Percentiles rank a stretch among this genome's conserved stretches.
Evolutionary conservation across 371 early-diverging fungal species (phyloP).

Genomic region (Lichtheimia ramosa): DNA sequence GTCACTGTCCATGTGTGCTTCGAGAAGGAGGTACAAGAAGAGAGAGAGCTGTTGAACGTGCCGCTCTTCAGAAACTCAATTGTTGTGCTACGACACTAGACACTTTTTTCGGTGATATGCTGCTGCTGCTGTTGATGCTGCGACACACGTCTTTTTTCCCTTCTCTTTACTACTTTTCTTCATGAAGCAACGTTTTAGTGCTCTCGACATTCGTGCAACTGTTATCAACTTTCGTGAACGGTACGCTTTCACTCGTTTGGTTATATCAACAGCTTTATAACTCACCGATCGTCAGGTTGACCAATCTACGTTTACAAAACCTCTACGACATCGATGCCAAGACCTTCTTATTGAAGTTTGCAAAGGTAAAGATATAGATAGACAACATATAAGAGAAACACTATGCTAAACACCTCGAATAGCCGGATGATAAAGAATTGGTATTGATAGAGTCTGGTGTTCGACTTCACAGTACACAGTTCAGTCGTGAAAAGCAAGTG

Average conservation of each 20-base stretch:
- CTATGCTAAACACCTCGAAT: too few species aligned
- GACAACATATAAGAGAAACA: too few species aligned
- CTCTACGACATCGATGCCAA: constrained; percentile 92
- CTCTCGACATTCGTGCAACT: constrained; percentile 85
- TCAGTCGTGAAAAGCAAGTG: constrained; percentile 79
- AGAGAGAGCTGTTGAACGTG: too few species aligned
- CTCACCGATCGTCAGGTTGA: constrained; percentile 44
- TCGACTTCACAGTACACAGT: constrained; percentile 91
- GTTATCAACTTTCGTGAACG: constrained; percentile 70
- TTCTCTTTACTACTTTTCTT: background rate
- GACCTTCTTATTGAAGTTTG: constrained; percentile 93
- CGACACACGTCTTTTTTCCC: background rate
- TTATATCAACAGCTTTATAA: background rate
- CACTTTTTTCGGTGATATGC: too few species aligned
- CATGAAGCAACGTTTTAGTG: constrained; percentile 84
- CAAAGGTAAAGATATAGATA: constrained; percentile 50
- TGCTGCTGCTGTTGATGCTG: too few species aligned
- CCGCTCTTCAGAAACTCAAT: too few species aligned
- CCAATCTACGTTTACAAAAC: constrained; percentile 89
- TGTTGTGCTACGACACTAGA: too few species aligned
- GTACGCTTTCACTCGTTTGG: constrained; percentile 26
- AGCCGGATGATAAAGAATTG: constrained; percentile 86
- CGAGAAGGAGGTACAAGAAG: too few species aligned
- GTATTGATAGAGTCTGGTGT: constrained; percentile 93
- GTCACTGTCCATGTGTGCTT: background rate